phyloP scores from a whole-genome alignment of 169 alveolate genomes.

The Cytauxzoon felis region DNA sequence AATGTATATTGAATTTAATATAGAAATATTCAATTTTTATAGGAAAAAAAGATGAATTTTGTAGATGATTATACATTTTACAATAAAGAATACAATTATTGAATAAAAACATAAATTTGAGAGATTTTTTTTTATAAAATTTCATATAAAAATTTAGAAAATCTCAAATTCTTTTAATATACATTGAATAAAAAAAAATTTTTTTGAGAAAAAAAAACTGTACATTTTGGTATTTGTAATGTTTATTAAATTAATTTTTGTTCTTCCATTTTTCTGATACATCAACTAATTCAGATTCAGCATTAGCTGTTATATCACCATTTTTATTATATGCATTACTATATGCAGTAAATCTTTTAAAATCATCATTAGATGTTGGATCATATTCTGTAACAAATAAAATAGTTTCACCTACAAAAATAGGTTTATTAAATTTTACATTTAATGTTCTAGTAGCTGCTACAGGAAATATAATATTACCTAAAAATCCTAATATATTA shows the following conservation, averaged over 20 bases:
- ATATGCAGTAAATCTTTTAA: conserved; percentile 40
- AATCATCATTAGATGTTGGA: conserved; percentile 27
- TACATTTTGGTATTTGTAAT: neutral
- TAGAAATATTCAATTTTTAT: neutral
- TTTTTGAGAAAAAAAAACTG: neutral
- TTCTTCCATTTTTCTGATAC: conserved; percentile 46
- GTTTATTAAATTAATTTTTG: neutral
- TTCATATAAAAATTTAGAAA: too few relatives aligned
- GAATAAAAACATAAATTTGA: too few relatives aligned
- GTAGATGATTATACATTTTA: conserved; percentile 48
- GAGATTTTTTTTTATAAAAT: too few relatives aligned
- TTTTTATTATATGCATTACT: conserved; percentile 34
- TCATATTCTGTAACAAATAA: conserved; percentile 35
- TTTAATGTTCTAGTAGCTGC: conserved; percentile 65
- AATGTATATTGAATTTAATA: conserved; percentile 10
- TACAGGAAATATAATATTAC: conserved; percentile 24
- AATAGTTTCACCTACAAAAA: conserved; percentile 50
- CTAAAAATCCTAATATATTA: conserved; percentile 57
- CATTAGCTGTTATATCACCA: conserved; percentile 58
- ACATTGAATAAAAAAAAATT: neutral
- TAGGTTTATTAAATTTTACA: conserved; percentile 48
- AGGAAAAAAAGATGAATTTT: conserved; percentile 24
- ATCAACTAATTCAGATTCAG: conserved; percentile 59
- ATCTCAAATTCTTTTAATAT: too few relatives aligned
- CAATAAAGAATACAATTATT: conserved; percentile 30